Evolutionary conservation across 2,329 filamentous ascomycete species (phyloP), one percentile per base, ranked within the genome.

Genomic region (Apiospora rasikravindrae): DNA sequence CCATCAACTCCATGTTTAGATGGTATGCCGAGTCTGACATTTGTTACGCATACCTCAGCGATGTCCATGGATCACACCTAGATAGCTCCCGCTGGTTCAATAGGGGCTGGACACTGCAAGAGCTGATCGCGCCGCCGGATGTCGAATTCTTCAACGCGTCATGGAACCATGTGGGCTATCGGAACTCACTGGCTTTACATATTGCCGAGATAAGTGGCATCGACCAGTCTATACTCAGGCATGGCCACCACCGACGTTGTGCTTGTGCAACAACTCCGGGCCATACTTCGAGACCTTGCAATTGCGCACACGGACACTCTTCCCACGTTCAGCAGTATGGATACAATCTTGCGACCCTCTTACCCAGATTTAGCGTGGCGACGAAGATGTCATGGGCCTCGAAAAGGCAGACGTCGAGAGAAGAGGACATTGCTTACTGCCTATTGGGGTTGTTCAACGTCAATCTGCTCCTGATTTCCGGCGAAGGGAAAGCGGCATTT

Each of bases 41-140:
- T 10, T 66, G 70, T 26, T 68, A 68, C 22, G 51, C 53, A 51
- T 68, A 69, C 13, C 57, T 67, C 26, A 44, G 37, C 49, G 51
- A 68, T 19, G 24, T 53, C 10, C 24, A 29, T 16, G 24, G 13
- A 16, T 19, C 24, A 5, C 24, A 49, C 6, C 22, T 49, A 2
- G 5, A 8, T 2, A 1, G 11, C 51, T 53, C 51, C 16, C 51
- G 51, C 6, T 53, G 51, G 51, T 29, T 53, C 29, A 11, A 4
- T 5, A 29, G 51, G 16, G 51, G 51, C 14, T 53, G 24, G 51
- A 53, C 51, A 11, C 51, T 53, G 10, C 51, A 53, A 29, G 51
- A 53, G 13, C 7, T 53, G 13, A 29, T 53, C 11, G 51, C 51
- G 24, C 51, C 51, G 4, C 24, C 51, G 1, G 16, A 53, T 16